Percentiles rank a stretch among this genome's conserved stretches.
Conservation (phyloP, 2,329 filamentous ascomycete species). For the Microcyclospora tardicrescens region DNA sequence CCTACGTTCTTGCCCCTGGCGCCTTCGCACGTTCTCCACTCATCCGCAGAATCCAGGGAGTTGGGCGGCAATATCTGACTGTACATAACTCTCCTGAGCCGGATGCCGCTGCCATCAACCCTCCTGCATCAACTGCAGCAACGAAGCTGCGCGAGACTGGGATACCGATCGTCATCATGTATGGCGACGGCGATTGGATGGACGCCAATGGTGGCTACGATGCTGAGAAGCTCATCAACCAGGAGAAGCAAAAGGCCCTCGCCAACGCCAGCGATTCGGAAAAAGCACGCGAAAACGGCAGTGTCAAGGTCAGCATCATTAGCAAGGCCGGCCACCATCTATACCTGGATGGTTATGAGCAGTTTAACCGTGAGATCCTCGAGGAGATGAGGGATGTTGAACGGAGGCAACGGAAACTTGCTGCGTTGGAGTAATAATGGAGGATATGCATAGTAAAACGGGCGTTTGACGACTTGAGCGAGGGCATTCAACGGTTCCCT, state of each 20-base stretch:
- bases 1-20: constrained; percentile 85
- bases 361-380: constrained; percentile 54
- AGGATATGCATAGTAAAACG: neutral
- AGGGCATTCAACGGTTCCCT: neutral
- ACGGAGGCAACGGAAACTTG: constrained; percentile 22
- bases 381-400: constrained; percentile 54
- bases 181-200: constrained; percentile 99
- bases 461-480: neutral
- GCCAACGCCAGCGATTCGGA: constrained; percentile 51
- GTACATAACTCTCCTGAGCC: constrained; percentile 15
- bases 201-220: constrained; percentile 76
- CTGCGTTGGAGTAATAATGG: neutral
- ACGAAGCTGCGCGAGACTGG: constrained; percentile 44
- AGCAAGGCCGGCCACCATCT: constrained; percentile 58
- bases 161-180: constrained; percentile 81
- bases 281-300: constrained; percentile 58
- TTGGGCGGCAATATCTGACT: constrained; percentile 57
- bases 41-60: constrained; percentile 72
- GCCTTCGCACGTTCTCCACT: constrained; percentile 81
- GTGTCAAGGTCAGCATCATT: constrained; percentile 70
- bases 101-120: constrained; percentile 13
- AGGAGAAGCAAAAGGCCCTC: constrained; percentile 49
- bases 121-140: constrained; percentile 5
- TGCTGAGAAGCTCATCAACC: constrained; percentile 64
- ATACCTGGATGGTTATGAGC: constrained; percentile 56